Conservation (phyloP, 2,329 filamentous ascomycete species). For the Cladophialophora immunda region DNA sequence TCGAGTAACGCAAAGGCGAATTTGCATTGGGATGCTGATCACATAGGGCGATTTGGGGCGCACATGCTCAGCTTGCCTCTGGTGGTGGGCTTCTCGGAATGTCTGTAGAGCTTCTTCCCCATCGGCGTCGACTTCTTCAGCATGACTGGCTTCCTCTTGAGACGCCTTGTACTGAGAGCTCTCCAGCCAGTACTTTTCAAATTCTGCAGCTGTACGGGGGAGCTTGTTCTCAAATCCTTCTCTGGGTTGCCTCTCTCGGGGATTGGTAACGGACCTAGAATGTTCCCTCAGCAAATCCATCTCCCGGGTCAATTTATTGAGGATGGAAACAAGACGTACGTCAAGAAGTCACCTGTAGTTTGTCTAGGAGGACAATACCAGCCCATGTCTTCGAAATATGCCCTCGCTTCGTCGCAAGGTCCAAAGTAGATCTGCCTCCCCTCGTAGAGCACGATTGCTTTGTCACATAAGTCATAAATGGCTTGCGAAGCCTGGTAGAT, state of each 20-base stretch:
- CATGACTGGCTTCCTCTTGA: slow-evolving; percentile 61
- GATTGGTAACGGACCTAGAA: slow-evolving; percentile 66
- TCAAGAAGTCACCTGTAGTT: slow-evolving; percentile 72
- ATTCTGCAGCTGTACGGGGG: slow-evolving; percentile 66
- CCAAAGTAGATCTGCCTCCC: slow-evolving; percentile 74
- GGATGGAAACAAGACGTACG: slow-evolving; percentile 60
- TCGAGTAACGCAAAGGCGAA: slow-evolving; percentile 64
- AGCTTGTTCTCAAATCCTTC: slow-evolving; percentile 55
- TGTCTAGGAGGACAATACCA: slow-evolving; percentile 70
- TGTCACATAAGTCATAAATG: slow-evolving; percentile 71
- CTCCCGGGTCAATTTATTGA: not conserved
- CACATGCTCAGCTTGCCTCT: slow-evolving; percentile 57
- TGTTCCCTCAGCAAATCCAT: not conserved
- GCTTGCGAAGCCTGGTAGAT: slow-evolving; percentile 64
- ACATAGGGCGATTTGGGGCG: slow-evolving; percentile 67
- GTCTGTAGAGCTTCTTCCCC: slow-evolving; percentile 65
- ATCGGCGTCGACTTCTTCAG: slow-evolving; percentile 61
- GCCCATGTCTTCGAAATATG: slow-evolving; percentile 71
- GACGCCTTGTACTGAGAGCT: slow-evolving; percentile 65
- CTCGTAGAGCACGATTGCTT: slow-evolving; percentile 72
- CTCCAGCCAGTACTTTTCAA: slow-evolving; percentile 65
- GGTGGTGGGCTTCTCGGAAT: slow-evolving; percentile 59
- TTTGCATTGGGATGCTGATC: slow-evolving; percentile 62
- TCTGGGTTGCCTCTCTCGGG: slow-evolving; percentile 56
- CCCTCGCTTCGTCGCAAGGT: slow-evolving; percentile 63